Evolutionary conservation across 768 basidiomycete genomes (phyloP).

Genomic region (Pleurotus salmoneostramineus): DNA sequence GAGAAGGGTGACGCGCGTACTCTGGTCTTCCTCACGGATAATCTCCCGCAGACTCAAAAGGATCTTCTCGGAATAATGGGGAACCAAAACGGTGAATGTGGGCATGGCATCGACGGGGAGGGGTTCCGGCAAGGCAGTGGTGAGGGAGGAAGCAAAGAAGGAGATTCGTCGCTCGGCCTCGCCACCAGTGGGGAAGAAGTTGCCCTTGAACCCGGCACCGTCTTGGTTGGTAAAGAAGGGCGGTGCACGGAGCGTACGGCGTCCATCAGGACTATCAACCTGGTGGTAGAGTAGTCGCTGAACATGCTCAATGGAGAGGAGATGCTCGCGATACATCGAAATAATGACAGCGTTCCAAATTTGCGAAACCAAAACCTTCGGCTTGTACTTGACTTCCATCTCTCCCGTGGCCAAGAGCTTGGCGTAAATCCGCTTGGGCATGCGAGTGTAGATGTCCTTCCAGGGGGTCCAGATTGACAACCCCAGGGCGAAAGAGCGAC

Average conservation of each 20-base stretch:
- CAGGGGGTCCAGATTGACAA: conserved; percentile 99
- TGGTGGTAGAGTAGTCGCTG: conserved; percentile 98
- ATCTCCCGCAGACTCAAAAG: conserved; percentile 95
- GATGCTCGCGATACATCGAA: conserved; percentile 99
- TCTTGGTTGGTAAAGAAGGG: conserved; percentile 97
- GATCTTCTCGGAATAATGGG: conserved; percentile 99
- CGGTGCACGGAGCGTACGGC: conserved; percentile 89
- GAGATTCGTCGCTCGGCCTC: conserved; percentile 98
- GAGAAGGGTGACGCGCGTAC: conserved; percentile 92
- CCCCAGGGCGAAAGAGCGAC: conserved; percentile 86
- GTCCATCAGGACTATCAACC: conserved; percentile 85
- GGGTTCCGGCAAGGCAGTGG: conserved; percentile 92
- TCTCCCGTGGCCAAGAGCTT: conserved; percentile 93
- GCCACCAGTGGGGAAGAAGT: conserved; percentile 91
- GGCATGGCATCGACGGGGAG: conserved; percentile 98
- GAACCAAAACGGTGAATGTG: conserved; percentile 98
- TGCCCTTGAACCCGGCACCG: conserved; percentile 60
- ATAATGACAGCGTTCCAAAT: conserved; percentile 99
- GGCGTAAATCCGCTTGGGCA: conserved; percentile 98
- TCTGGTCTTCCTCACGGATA: conserved; percentile 96
- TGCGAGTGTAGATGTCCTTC: conserved; percentile 93
- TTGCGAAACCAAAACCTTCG: conserved; percentile 97
- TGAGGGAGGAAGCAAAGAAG: conserved; percentile 97
- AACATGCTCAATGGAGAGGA: conserved; percentile 96
- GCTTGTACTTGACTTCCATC: conserved; percentile 99